Evolutionary conservation across 495 filamentous ascomycete species (phyloP), one percentile per base, ranked within the genome.

Genomic region (Penicillium daleae): DNA sequence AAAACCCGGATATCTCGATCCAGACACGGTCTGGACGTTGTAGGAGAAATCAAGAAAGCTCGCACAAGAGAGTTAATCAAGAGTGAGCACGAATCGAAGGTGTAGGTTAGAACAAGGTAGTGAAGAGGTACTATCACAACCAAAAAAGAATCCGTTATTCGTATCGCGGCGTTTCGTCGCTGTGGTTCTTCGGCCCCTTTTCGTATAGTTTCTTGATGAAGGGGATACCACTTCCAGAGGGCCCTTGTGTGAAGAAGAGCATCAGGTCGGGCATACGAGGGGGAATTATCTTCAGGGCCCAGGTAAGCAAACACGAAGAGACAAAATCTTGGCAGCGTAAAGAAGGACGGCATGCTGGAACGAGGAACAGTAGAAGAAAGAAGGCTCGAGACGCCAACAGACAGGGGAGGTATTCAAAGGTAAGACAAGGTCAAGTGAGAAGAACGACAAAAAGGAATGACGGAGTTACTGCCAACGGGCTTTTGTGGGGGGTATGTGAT

Each of bases 81-180:
- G n/a, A 1, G 7, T 8, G 21, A 10, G 42, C 42, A 12, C 2
- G 6, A 21, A 46, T 46, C 10, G 9, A 50, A 50, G 13, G 24
- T 13, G 21, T 2, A 35, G 9, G 17, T 9, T 1, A 32, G 31
- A 54, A 35, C 10, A 22, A 54, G 51, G 29, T 21, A 22, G 22
- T 54, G 27, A 4, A n/a, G 27, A 7, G 29, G 6, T 24, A 40
- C 31, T 17, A 59, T 58, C 57, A 52, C 56, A 65, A 60, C 60
- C 58, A 61, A 59, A 59, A 57, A 26, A 24, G 52, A 29, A 56
- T 64, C 66, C 66, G 60, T 70, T 42, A 68, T 52, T 66, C 66
- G 64, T 61, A 63, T 66, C 60, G 60, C 64, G 49, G 61, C 48
- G 39, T 63, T 66, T 65, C 53, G 64, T 67, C 51, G 40, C 56